Percentiles rank a stretch among this genome's conserved stretches.
Conservation (phyloP, 495 filamentous ascomycete genomes). For the Barbatosphaeria neglecta region DNA sequence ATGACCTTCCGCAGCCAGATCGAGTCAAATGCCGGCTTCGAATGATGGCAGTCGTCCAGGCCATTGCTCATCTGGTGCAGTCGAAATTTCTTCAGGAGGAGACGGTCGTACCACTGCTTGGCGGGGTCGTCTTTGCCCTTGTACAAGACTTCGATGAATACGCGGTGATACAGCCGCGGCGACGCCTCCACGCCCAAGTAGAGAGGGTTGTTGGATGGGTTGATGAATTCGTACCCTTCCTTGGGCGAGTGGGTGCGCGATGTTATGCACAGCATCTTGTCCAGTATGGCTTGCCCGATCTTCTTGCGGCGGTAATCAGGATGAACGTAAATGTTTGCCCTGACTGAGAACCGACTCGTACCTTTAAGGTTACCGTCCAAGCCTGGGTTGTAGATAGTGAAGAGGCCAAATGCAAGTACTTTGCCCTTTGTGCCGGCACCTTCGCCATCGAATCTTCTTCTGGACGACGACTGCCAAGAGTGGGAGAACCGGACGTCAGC, state of each 20-base stretch:
- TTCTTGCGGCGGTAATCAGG: constrained; percentile 18
- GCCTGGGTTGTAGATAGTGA: constrained; percentile 15
- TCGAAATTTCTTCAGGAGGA: not conserved
- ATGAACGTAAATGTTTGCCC: constrained; percentile 23
- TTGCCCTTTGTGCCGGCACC: not conserved
- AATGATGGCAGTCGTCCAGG: not conserved
- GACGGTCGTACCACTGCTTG: not conserved
- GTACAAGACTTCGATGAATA: not conserved
- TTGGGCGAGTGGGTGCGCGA: constrained; percentile 12
- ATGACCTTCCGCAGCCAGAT: not conserved
- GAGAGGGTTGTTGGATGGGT: constrained; percentile 7
- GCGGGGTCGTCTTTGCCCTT: not conserved
- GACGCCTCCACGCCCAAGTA: constrained; percentile 3
- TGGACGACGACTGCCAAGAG: not conserved
- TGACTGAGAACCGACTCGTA: constrained; percentile 13
- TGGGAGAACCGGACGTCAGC: not conserved
- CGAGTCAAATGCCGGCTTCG: not conserved
- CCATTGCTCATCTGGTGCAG: not conserved
- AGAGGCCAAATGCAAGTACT: constrained; percentile 25
- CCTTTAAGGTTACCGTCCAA: constrained; percentile 8
- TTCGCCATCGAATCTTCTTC: not conserved
- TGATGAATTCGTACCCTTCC: constrained; percentile 17
- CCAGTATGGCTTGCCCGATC: constrained; percentile 23
- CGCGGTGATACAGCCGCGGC: not conserved
- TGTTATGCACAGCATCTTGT: constrained; percentile 17